Evolutionary conservation across 2,329 filamentous ascomycete genomes (phyloP).

Genomic region (Fusarium nurragi): DNA sequence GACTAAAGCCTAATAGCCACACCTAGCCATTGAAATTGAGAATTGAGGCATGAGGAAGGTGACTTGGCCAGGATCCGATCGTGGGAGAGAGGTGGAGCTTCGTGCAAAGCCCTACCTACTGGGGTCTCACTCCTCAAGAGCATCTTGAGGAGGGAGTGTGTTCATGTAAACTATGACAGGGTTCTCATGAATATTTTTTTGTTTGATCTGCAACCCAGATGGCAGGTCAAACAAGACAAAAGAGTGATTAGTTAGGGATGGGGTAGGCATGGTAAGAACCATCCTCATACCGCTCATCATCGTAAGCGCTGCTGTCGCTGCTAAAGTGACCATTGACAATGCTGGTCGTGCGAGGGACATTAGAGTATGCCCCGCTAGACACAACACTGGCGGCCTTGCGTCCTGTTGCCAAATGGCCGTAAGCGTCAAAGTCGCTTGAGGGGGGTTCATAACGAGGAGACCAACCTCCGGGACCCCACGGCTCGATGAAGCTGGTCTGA

Average conservation of each 20-base stretch:
- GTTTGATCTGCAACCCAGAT: constrained; percentile 16
- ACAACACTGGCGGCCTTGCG: constrained; percentile 42
- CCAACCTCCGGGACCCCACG: constrained; percentile 48
- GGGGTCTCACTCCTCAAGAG: constrained; percentile 14
- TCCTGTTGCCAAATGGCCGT: constrained; percentile 43
- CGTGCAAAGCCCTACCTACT: constrained; percentile 33
- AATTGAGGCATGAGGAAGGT: constrained; percentile 32
- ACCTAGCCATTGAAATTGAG: constrained; percentile 28
- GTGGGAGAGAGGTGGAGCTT: constrained; percentile 36
- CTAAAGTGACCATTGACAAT: constrained; percentile 44
- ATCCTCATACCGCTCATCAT: constrained; percentile 48
- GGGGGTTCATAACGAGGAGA: constrained; percentile 42
- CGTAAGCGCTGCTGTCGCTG: constrained; percentile 45
- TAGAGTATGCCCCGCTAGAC: constrained; percentile 40
- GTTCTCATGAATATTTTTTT: constrained; percentile 5
- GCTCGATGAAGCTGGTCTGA: constrained; percentile 50
- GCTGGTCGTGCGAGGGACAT: constrained; percentile 46
- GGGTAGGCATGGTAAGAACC: constrained; percentile 51
- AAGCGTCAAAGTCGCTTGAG: constrained; percentile 42
- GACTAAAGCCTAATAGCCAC: constrained; percentile 24
- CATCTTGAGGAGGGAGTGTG: constrained; percentile 9
- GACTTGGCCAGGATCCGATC: constrained; percentile 25
- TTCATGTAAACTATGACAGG: constrained; percentile 14
- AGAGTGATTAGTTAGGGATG: constrained; percentile 43
- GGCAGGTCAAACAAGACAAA: constrained; percentile 24